These are phyloP conservation scores for Sordariomycetes sp. DNA, from an alignment of 2,329 filamentous ascomycete genomes.

Conservation along the genomic window DNA sequence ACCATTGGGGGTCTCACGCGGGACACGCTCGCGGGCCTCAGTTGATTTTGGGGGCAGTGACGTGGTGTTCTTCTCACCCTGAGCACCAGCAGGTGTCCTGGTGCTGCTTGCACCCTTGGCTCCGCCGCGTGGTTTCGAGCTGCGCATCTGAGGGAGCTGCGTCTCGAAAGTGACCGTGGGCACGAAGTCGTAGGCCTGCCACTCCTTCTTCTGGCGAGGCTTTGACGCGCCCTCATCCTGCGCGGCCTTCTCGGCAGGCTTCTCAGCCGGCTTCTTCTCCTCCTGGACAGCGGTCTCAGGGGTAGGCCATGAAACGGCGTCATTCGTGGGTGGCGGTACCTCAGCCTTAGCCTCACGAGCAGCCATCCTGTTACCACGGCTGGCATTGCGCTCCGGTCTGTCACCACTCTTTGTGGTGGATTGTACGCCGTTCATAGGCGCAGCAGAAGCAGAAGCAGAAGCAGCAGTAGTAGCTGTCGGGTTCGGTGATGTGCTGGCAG, in stretches of 20 bases:
- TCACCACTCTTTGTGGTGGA: conserved; percentile 34
- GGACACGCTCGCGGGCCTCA: conserved; percentile 22
- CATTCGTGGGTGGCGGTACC: conserved; percentile 56
- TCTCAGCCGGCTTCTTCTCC: conserved; percentile 61
- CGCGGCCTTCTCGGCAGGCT: conserved; percentile 52
- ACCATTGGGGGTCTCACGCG: conserved; percentile 25
- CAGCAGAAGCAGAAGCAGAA: conserved; percentile 12
- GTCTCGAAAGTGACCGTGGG: conserved; percentile 84
- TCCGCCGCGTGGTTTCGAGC: conserved; percentile 40
- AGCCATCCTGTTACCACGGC: conserved; percentile 34
- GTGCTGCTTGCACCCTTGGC: conserved; percentile 29
- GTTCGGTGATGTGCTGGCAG: too few relatives aligned
- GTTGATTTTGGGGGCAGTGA: conserved; percentile 15
- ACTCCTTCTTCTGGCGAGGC: conserved; percentile 66
- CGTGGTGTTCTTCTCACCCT: conserved; percentile 26
- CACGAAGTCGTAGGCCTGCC: conserved; percentile 75
- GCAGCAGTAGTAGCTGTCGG: too few relatives aligned
- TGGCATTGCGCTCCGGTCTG: conserved; percentile 31
- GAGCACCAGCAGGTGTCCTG: conserved; percentile 24
- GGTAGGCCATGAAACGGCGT: conserved; percentile 82
- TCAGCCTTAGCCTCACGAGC: conserved; percentile 29
- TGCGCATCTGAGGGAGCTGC: conserved; percentile 51
- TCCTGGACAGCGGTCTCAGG: conserved; percentile 66
- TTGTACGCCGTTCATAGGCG: conserved; percentile 27
- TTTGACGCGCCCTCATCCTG: conserved; percentile 41